A percentile compares a stretch with the other conserved stretches of the same genome.
Evolutionary conservation across 139 green algal species (phyloP).

Genomic region (Chlorella sp.): DNA sequence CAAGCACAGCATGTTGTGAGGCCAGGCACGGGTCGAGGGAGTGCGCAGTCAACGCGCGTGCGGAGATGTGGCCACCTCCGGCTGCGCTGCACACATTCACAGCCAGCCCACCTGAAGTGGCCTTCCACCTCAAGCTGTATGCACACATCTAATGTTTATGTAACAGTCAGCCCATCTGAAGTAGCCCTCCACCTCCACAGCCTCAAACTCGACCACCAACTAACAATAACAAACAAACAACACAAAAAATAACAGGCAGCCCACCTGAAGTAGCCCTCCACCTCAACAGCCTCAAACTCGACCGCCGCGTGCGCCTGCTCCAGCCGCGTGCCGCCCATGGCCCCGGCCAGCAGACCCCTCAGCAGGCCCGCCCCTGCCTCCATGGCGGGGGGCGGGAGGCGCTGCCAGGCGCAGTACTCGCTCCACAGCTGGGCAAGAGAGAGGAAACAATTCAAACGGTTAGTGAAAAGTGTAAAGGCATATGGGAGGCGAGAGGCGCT

Average conservation of each 20-base stretch:
- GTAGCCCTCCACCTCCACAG: slow-evolving; percentile 79
- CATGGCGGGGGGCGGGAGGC: neutral
- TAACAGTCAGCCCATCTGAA: slow-evolving; percentile 40
- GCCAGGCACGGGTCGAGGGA: too few species aligned
- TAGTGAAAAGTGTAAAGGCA: neutral
- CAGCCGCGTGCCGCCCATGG: neutral
- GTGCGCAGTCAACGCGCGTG: too few species aligned
- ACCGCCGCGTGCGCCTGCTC: slow-evolving; percentile 36
- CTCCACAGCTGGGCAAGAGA: slow-evolving; percentile 11
- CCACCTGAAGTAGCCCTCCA: slow-evolving; percentile 81
- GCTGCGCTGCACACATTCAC: too few species aligned
- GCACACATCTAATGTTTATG: too few species aligned
- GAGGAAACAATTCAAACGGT: neutral
- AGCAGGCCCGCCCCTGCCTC: neutral
- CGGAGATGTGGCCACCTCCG: too few species aligned
- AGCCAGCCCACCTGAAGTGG: too few species aligned
- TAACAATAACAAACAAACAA: too few species aligned
- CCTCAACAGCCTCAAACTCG: slow-evolving; percentile 58
- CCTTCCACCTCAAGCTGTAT: too few species aligned
- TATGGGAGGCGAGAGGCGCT: neutral
- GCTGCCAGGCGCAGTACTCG: slow-evolving; percentile 20
- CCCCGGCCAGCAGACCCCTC: neutral
- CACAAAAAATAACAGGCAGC: too few species aligned
- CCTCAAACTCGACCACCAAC: slow-evolving; percentile 50
- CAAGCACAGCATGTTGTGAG: too few species aligned